These are phyloP conservation scores for Cordia subcordata DNA, from an alignment of 257 asterid species.

Conservation along the genomic window DNA sequence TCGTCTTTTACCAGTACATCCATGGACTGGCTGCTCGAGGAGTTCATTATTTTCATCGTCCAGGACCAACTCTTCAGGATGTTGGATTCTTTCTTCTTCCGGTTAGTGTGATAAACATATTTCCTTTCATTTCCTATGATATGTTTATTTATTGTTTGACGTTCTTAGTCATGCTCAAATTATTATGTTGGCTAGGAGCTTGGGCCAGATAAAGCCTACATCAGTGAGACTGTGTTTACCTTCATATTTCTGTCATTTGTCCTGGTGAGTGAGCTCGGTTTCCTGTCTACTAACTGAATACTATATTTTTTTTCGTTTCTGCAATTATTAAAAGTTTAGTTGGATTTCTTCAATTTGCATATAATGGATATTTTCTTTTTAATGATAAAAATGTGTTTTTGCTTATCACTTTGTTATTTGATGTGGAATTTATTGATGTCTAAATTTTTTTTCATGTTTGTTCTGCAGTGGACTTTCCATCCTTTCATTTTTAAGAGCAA, in stretches of 20 bases:
- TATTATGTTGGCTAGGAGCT: constrained; percentile 66
- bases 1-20: constrained; percentile 51
- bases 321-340: background rate
- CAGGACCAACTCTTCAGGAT: constrained; percentile 92
- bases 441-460: constrained; percentile 18
- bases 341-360: no score
- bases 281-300: no score
- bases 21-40: constrained; percentile 96
- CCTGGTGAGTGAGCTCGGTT: constrained; percentile 49
- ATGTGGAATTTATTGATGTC: background rate
- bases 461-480: constrained; percentile 96
- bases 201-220: constrained; percentile 73
- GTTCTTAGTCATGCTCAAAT: constrained; percentile 18
- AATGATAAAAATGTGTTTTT: background rate
- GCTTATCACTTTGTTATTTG: background rate
- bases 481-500: constrained; percentile 87
- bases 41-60: constrained; percentile 89
- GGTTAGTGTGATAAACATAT: constrained; percentile 32
- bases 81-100: constrained; percentile 84
- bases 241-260: constrained; percentile 69
- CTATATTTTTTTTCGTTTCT: background rate
- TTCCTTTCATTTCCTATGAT: background rate
- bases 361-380: background rate
- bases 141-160: constrained; percentile 10
- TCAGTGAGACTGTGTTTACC: constrained; percentile 84